phyloP scores from a whole-genome alignment of 140 eudicot genomes.

The Erigeron philadelphicus region DNA sequence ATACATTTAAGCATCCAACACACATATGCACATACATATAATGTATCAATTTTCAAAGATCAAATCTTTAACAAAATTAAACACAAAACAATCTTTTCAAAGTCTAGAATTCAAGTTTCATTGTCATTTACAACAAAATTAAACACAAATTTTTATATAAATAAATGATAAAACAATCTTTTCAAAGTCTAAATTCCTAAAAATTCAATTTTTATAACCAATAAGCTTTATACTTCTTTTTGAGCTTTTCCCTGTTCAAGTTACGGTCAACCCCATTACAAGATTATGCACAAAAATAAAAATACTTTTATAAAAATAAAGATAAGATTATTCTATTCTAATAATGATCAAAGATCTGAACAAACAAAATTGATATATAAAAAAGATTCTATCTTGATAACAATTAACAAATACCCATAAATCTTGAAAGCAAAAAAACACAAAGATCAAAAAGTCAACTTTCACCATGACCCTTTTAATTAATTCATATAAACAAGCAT shows the following conservation, averaged over 20 bases:
- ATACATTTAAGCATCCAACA: not conserved
- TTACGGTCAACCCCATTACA: no score
- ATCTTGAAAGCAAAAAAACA: constrained; percentile 19
- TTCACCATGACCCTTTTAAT: constrained; percentile 21
- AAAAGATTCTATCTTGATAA: not conserved
- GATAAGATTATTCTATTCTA: not conserved
- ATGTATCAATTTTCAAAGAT: no score
- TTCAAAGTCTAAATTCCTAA: not conserved
- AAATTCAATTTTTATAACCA: not conserved
- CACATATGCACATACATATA: not conserved
- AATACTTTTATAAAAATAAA: not conserved
- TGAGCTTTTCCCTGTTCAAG: no score
- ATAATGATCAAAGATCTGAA: not conserved
- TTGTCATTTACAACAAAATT: no score
- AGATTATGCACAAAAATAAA: no score
- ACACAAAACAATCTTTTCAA: no score
- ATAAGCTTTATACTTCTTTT: not conserved
- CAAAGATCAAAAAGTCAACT: constrained; percentile 19
- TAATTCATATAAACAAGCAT: constrained; percentile 9
- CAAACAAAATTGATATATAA: no score
- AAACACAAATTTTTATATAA: no score
- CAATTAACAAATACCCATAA: constrained; percentile 22
- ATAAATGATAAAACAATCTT: not conserved
- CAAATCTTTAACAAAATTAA: no score
- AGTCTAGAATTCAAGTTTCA: no score